Conservation (phyloP, 179 eudicot species). For the Kewa caespitosa region DNA sequence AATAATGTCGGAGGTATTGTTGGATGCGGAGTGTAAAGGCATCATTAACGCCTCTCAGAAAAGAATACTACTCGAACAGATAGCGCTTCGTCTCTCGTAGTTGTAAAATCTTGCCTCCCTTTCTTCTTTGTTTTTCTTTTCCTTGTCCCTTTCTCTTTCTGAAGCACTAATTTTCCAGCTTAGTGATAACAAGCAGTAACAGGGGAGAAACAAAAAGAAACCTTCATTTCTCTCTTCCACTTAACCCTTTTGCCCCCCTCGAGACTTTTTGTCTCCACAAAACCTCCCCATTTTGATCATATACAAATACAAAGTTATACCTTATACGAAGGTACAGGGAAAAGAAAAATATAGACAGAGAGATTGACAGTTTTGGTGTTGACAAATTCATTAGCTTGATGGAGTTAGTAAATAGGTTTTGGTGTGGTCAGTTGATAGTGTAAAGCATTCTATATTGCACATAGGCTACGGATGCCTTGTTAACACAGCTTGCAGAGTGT, state of each 20-base stretch:
- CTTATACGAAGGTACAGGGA: no score
- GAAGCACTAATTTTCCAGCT: constrained; percentile 25
- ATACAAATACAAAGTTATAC: constrained; percentile 13
- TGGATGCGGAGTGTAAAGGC: constrained; percentile 75
- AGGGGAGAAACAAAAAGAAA: constrained; percentile 1
- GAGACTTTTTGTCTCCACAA: not conserved
- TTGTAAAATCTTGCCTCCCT: not conserved
- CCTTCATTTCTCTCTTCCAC: not conserved
- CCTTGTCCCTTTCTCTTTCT: not conserved
- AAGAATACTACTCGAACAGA: constrained; percentile 65
- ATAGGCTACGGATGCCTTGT: constrained; percentile 12
- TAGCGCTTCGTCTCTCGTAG: constrained; percentile 81
- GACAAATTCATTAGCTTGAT: constrained; percentile 2
- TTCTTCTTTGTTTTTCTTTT: not conserved
- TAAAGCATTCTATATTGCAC: constrained; percentile 20
- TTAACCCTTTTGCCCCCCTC: not conserved
- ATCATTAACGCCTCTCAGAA: constrained; percentile 69
- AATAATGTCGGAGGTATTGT: constrained; percentile 73
- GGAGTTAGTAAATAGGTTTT: constrained; percentile 10
- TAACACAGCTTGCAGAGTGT: constrained; percentile 18
- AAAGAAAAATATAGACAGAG: constrained; percentile 9
- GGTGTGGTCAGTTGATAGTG: constrained; percentile 20
- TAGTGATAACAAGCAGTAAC: constrained; percentile 22
- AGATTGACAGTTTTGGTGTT: constrained; percentile 28
- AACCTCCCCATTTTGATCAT: not conserved